Conservation (phyloP, 192 early-diverging fungal genomes). For the Backusella sp. region DNA sequence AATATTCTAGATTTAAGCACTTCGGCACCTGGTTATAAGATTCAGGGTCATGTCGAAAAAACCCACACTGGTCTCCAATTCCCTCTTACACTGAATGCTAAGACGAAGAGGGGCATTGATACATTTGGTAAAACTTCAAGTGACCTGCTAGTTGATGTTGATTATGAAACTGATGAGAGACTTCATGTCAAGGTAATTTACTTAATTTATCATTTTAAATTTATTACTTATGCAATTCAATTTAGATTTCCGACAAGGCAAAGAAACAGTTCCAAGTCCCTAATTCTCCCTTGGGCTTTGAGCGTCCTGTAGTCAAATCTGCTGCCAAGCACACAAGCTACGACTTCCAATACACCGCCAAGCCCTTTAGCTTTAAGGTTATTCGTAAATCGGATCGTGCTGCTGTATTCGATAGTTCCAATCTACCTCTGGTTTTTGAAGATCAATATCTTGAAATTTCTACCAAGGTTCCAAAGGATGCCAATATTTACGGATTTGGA, state of each 20-base stretch:
- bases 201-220: not conserved
- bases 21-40: conserved; percentile 7
- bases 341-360: conserved; percentile 22
- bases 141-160: conserved; percentile 43
- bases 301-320: conserved; percentile 1
- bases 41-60: not conserved
- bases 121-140: conserved; percentile 46
- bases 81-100: conserved; percentile 3
- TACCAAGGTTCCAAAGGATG: conserved; percentile 46
- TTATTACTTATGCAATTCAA: not conserved
- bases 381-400: conserved; percentile 37
- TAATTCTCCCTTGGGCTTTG: conserved; percentile 22
- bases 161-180: conserved; percentile 50
- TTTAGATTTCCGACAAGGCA: conserved; percentile 18
- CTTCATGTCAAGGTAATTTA: conserved; percentile 49
- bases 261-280: conserved; percentile 22
- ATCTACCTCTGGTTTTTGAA: conserved; percentile 55
- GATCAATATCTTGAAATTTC: conserved; percentile 68
- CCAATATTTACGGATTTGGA: conserved; percentile 70
- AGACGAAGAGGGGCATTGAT: conserved; percentile 22
- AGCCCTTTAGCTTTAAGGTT: conserved; percentile 45
- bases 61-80: conserved; percentile 11
- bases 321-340: conserved; percentile 20
- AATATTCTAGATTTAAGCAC: not conserved
- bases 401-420: conserved; percentile 41